A percentile compares a stretch with the other conserved stretches of the same genome.
Conservation (phyloP, 2,329 filamentous ascomycete genomes). For the Mariannaea elegans region DNA sequence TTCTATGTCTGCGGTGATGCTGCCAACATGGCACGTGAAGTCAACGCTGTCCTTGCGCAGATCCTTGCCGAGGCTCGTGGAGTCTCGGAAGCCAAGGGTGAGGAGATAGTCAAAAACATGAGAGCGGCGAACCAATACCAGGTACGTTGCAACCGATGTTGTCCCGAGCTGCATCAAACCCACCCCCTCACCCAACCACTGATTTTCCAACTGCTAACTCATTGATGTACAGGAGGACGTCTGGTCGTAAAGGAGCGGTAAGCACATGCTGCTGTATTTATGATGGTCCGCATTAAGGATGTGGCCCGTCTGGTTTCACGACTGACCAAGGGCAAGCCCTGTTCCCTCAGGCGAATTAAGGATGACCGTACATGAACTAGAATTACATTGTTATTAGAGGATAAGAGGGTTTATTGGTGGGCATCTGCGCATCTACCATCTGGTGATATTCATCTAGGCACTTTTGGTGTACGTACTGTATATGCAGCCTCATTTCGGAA, state of each 20-base stretch:
- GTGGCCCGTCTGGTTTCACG: conserved; percentile 32
- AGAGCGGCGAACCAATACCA: conserved; percentile 95
- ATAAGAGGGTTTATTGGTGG: conserved; percentile 25
- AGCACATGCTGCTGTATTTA: conserved; percentile 24
- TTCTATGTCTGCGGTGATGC: conserved; percentile 99
- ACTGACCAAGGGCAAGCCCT: conserved; percentile 31
- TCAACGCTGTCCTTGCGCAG: conserved; percentile 85
- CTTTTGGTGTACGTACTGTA: conserved; percentile 31
- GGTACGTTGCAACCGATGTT: conserved; percentile 58
- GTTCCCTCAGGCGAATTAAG: conserved; percentile 29
- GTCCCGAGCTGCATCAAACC: background rate
- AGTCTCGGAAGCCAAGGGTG: conserved; percentile 84
- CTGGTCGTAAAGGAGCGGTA: conserved; percentile 63
- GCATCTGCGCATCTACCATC: conserved; percentile 25
- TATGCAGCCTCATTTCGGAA: conserved; percentile 12
- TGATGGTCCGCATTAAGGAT: conserved; percentile 32
- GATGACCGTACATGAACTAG: conserved; percentile 38
- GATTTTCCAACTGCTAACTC: conserved; percentile 25
- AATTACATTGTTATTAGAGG: conserved; percentile 32
- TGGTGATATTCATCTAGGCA: conserved; percentile 23
- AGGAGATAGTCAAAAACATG: conserved; percentile 98
- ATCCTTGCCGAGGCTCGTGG: conserved; percentile 88
- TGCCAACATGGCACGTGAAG: conserved; percentile 94
- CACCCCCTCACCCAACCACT: background rate
- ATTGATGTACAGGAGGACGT: conserved; percentile 68